Conservation (phyloP, 1,139 yeast genomes). For the Magnusiomyces suaveolens region DNA sequence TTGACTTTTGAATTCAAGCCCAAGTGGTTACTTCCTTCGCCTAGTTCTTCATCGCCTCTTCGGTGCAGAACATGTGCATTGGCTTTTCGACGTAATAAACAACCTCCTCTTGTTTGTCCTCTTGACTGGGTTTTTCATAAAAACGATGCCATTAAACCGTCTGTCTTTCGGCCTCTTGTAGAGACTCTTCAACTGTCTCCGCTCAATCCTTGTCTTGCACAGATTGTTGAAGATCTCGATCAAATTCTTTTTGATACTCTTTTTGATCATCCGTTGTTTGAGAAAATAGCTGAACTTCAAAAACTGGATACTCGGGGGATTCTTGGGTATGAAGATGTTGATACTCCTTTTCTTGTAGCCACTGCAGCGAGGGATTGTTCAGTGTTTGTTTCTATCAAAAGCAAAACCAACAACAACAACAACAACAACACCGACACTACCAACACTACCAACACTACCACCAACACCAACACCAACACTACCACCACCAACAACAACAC, state of each 20-base stretch:
- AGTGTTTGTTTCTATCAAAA: conserved; percentile 20
- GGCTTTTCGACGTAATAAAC: conserved; percentile 24
- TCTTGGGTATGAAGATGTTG: conserved; percentile 14
- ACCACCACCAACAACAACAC: neutral
- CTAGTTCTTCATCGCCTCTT: neutral
- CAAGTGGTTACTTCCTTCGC: conserved; percentile 35
- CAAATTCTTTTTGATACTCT: conserved; percentile 8
- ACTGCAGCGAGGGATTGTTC: conserved; percentile 36
- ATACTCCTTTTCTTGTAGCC: conserved; percentile 26
- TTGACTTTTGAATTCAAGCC: conserved; percentile 37
- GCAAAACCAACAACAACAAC: neutral
- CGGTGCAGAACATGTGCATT: conserved; percentile 41
- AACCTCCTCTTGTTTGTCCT: conserved; percentile 30
- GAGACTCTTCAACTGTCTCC: neutral
- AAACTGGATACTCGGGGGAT: conserved; percentile 24
- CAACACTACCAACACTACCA: too few species aligned
- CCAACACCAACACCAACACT: conserved; percentile 1
- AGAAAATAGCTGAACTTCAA: conserved; percentile 23
- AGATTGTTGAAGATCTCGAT: neutral
- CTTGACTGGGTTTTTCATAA: conserved; percentile 22
- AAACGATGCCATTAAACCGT: neutral
- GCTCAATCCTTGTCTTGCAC: neutral
- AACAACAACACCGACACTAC: neutral
- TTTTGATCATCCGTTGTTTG: conserved; percentile 16
- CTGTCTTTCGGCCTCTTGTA: neutral